Base-by-base conservation (phyloP, 1,139 yeast species). In the Scheffersomyces insectosa region DNA sequence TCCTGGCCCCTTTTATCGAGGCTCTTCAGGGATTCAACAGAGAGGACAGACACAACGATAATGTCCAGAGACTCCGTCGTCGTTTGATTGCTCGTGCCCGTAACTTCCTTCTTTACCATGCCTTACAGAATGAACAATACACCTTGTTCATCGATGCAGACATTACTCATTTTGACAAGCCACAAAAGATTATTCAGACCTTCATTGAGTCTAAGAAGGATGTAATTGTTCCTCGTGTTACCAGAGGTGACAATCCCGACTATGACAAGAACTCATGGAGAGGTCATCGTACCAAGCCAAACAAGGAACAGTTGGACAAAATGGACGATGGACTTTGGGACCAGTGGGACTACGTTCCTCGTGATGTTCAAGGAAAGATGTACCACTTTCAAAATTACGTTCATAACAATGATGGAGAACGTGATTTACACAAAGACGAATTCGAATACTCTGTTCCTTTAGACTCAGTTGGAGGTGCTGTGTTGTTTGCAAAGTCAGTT, bases 391-490 rank as follows among this genome's bases (percentile, higher is more conserved):
- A 48, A 2, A 56, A 56, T 25, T 56, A 68, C 38, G 43, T 61
- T 6, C 44, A 45, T 0, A 39, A 46, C 7, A 48, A 54, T 16
- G 51, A 55, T n/a, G 47, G 54, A 3, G 49, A 47, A 3, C 37
- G 43, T 10, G 57, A 59, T 39, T 47, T 45, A 0, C 37, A 59
- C 6, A 42, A 43, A 8, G 44, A 40, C 7, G 38, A 48, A 14
- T 37, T 43, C 8, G 40, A 50, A 39, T 60, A 65, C 43, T 30
- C 58, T 1, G 57, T 68, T 7, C 64, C 62, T 36, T 51, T 77
- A 10, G 78, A 71, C 47, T 72, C 80, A 5, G 80, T 77, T 10
- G 81, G 81, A 7, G 80, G 81, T 3, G 79, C 77, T 5, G 66
- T 76, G 1, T 59, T 77, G 11, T 77, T 72, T 50, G 66, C 65